Conservation (phyloP, 768 basidiomycete species). For the Mycena vulgaris region DNA sequence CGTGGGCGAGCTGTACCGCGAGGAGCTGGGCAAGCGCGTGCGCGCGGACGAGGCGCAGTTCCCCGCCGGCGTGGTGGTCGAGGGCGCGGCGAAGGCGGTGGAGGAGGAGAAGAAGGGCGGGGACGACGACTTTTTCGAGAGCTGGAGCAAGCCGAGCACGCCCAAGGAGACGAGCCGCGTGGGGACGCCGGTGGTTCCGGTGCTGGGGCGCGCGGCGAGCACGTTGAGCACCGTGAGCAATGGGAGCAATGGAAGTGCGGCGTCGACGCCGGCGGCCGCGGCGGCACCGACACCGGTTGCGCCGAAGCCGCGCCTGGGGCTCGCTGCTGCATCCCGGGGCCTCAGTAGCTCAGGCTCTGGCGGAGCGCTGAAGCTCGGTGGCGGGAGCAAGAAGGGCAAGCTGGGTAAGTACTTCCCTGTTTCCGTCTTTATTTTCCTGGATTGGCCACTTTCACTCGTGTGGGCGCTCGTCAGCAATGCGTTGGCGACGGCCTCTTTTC, state of each 20-base stretch:
- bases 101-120: slow-evolving; percentile 55
- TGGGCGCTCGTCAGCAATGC: neutral
- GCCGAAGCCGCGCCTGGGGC: slow-evolving; percentile 46
- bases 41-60: slow-evolving; percentile 84
- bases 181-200: slow-evolving; percentile 36
- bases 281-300: slow-evolving; percentile 50
- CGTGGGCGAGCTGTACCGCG: slow-evolving; percentile 91
- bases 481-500: neutral
- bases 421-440: neutral
- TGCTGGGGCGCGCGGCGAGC: slow-evolving; percentile 30
- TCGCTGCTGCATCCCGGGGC: slow-evolving; percentile 28
- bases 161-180: slow-evolving; percentile 55
- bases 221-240: neutral
- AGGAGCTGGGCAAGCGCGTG: slow-evolving; percentile 86
- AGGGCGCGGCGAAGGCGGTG: slow-evolving; percentile 77
- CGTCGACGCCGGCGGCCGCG: slow-evolving; percentile 48
- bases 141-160: slow-evolving; percentile 91
- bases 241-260: slow-evolving; percentile 15
- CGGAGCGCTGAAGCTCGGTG: slow-evolving; percentile 35
- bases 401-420: slow-evolving; percentile 38
- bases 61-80: slow-evolving; percentile 84
- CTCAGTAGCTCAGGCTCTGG: slow-evolving; percentile 31
- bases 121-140: slow-evolving; percentile 97
- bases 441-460: neutral
- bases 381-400: slow-evolving; percentile 41